Conservation (phyloP, 2,329 filamentous ascomycete genomes). For the Colletotrichum horii region DNA sequence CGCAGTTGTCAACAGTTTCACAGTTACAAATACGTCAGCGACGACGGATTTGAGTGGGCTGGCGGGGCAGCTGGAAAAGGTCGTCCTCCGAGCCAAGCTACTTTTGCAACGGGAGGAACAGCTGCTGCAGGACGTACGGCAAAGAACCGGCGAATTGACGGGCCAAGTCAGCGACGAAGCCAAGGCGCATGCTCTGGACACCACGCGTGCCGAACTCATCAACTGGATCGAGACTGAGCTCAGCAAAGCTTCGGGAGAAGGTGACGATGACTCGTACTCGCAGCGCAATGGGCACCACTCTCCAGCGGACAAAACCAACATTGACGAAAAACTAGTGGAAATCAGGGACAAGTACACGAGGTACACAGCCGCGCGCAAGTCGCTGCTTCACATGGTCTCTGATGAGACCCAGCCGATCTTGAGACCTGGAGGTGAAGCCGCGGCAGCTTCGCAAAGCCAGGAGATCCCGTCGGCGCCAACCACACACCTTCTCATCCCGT, state of each 20-base stretch:
- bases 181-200: slow-evolving; percentile 58
- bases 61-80: slow-evolving; percentile 60
- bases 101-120: slow-evolving; percentile 62
- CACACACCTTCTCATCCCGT: slow-evolving; percentile 58
- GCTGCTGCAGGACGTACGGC: slow-evolving; percentile 47
- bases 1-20: slow-evolving; percentile 56
- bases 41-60: slow-evolving; percentile 51
- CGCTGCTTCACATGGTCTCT: slow-evolving; percentile 47
- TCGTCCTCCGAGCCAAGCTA: slow-evolving; percentile 62
- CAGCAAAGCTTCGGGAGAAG: slow-evolving; percentile 50
- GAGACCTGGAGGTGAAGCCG: neutral
- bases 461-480: slow-evolving; percentile 26
- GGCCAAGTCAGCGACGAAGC: slow-evolving; percentile 42
- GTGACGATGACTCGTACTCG: slow-evolving; percentile 21
- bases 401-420: slow-evolving; percentile 34
- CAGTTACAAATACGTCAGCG: slow-evolving; percentile 41
- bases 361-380: slow-evolving; percentile 56
- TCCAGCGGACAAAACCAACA: slow-evolving; percentile 25
- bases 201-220: slow-evolving; percentile 65
- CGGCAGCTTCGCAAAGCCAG: slow-evolving; percentile 10
- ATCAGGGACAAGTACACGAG: slow-evolving; percentile 60
- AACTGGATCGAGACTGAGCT: slow-evolving; percentile 70
- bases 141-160: neutral
- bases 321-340: slow-evolving; percentile 45
- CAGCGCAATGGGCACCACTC: slow-evolving; percentile 26